Base-by-base conservation (phyloP, 1,139 yeast genomes). In the Scheffersomyces titani region DNA sequence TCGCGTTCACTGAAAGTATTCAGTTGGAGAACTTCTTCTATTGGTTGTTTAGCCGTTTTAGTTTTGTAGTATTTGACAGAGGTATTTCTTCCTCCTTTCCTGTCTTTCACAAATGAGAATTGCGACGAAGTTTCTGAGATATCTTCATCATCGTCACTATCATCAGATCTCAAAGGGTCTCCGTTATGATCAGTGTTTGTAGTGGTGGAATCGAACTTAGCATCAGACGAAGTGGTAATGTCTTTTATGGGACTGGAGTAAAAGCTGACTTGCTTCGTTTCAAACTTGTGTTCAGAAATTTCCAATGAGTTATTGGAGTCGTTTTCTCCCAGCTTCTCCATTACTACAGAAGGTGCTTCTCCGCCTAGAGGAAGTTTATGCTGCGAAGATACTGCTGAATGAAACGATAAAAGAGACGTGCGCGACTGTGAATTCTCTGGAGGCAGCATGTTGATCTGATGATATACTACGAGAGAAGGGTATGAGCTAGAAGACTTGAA, bases 41-140 rank as follows among this genome's bases (percentile, higher is more conserved):
- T 58, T 5, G 56, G 54, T n/a, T 69, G 67, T 19, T 65, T 55
- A 21, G 54, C 54, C 66, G 72, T 53, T 21, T 65, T 69, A 1
- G 74, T 81, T 58, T 83, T 83, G 62, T 87, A 86, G 64, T 86
- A 87, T 63, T 86, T 84, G 11, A 86, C 82, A 0, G 90, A 86
- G 0, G 87, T 80, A 59, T 86, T 86, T 63, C 90, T 71, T 2
- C 90, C 90, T 21, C 85, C 83, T 18, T 75, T 75, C 54, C 73
- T 72, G 57, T 83, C 86, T 56, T 79, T 75, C 51, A 85, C 87
- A 64, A 87, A 87, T 0, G 90, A 86, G 64, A 87, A 87, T 56
- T 80, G 84, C 0, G 85, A 81, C 1, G 81, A 73, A 7, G 73
- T 52, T 44, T 71, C 75, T 4, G 76, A 73, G 19, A 69, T 71